These are phyloP conservation scores for Starmerella vitae DNA, from an alignment of 805 yeast species.

Conservation along the genomic window DNA sequence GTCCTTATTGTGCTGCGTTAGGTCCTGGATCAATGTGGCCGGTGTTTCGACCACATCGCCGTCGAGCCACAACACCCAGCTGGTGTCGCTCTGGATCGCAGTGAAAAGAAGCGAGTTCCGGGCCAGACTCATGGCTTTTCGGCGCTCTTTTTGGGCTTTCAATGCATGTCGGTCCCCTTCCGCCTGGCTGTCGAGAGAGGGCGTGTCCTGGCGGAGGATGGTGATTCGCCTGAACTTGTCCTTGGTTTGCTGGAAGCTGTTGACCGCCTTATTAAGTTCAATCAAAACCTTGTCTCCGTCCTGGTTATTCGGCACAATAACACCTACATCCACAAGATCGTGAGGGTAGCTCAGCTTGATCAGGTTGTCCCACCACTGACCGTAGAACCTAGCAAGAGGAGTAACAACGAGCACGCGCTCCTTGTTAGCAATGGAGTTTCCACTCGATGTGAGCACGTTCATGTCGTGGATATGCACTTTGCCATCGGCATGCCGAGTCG, in stretches of 20 bases:
- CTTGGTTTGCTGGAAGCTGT: slow-evolving; percentile 46
- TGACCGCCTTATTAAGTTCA: slow-evolving; percentile 60
- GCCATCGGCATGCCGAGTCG: slow-evolving; percentile 20
- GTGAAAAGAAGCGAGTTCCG: slow-evolving; percentile 84
- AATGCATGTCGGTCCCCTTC: slow-evolving; percentile 90
- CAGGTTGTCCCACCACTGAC: slow-evolving; percentile 79
- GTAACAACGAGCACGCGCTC: slow-evolving; percentile 79
- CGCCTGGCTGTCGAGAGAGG: slow-evolving; percentile 50
- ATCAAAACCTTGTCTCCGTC: slow-evolving; percentile 74
- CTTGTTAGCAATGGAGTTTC: slow-evolving; percentile 56
- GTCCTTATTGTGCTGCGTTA: slow-evolving; percentile 73
- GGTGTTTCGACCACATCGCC: slow-evolving; percentile 90
- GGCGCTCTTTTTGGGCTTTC: slow-evolving; percentile 72
- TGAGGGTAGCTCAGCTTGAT: slow-evolving; percentile 68
- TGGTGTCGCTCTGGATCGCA: slow-evolving; percentile 72
- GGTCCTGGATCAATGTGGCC: slow-evolving; percentile 65
- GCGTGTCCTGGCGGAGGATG: slow-evolving; percentile 78
- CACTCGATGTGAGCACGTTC: slow-evolving; percentile 59
- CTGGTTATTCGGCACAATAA: slow-evolving; percentile 69
- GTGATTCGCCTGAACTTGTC: slow-evolving; percentile 71
- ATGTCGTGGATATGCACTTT: slow-evolving; percentile 33
- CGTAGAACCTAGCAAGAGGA: slow-evolving; percentile 78
- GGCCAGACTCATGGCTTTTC: slow-evolving; percentile 85
- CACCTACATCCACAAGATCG: slow-evolving; percentile 72
- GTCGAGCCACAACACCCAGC: slow-evolving; percentile 96